Evolutionary conservation across 768 basidiomycete genomes (phyloP).

Genomic region (Lentinus tigrinus): DNA sequence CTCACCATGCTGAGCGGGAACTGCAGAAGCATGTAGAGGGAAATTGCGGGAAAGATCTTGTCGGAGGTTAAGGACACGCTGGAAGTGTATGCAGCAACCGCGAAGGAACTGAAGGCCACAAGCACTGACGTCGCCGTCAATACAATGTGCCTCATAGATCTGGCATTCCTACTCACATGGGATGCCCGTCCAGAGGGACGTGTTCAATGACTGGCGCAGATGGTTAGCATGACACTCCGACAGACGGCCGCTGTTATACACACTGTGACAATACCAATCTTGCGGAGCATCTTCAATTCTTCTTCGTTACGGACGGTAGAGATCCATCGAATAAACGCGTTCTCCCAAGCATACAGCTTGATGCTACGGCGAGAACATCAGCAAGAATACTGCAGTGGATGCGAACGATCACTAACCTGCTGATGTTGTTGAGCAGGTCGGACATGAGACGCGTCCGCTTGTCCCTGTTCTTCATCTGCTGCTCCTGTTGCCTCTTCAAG

Average conservation of each 20-base stretch:
- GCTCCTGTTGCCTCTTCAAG: slow-evolving; percentile 73
- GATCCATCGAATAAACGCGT: slow-evolving; percentile 79
- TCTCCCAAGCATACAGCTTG: slow-evolving; percentile 94
- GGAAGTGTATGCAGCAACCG: slow-evolving; percentile 62
- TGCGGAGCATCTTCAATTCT: slow-evolving; percentile 78
- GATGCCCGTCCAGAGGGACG: slow-evolving; percentile 65
- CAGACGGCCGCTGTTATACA: slow-evolving; percentile 17
- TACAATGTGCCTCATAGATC: background rate
- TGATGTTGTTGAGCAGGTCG: slow-evolving; percentile 90
- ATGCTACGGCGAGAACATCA: slow-evolving; percentile 49
- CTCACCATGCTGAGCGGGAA: slow-evolving; percentile 84
- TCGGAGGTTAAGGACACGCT: slow-evolving; percentile 79
- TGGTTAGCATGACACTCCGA: too few relatives aligned
- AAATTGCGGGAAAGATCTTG: slow-evolving; percentile 94
- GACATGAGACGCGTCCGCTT: slow-evolving; percentile 84
- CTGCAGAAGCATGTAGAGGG: slow-evolving; percentile 82
- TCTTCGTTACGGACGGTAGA: slow-evolving; percentile 78
- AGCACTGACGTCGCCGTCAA: slow-evolving; percentile 39
- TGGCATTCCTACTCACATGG: slow-evolving; percentile 39
- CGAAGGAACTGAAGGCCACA: slow-evolving; percentile 83
- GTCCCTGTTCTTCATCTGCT: slow-evolving; percentile 94
- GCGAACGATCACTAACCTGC: slow-evolving; percentile 49
- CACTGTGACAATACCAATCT: slow-evolving; percentile 76
- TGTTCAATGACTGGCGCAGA: slow-evolving; percentile 50
- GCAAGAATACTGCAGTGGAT: background rate